Percentiles rank a stretch among this genome's conserved stretches.
Conservation (phyloP, 2,329 filamentous ascomycete species). For the Fusarium nodosum region DNA sequence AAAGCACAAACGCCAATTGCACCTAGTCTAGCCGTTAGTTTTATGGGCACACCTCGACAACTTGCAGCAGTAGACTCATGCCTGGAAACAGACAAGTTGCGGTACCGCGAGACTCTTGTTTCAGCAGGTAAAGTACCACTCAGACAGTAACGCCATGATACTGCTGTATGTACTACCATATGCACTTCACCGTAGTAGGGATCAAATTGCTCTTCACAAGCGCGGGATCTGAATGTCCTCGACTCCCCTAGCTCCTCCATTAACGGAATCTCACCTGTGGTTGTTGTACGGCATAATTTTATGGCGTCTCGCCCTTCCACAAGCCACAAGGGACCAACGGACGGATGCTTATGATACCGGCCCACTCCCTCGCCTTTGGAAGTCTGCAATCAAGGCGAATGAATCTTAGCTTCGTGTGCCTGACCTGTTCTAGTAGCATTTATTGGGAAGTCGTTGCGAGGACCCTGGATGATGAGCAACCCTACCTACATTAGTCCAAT, state of each 20-base stretch:
- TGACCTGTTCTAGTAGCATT: constrained; percentile 5
- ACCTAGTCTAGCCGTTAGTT: constrained; percentile 3
- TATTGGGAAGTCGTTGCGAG: constrained; percentile 39
- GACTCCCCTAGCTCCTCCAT: constrained; percentile 2
- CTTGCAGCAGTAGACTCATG: background rate
- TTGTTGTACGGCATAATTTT: constrained; percentile 4
- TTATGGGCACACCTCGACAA: background rate
- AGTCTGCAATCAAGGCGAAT: constrained; percentile 3
- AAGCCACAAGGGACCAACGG: constrained; percentile 38
- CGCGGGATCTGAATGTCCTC: constrained; percentile 28
- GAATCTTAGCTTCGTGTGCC: constrained; percentile 10
- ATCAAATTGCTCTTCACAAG: constrained; percentile 11
- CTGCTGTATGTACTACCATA: constrained; percentile 1
- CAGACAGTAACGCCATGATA: constrained; percentile 15
- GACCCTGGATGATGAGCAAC: constrained; percentile 4
- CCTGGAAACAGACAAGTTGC: background rate
- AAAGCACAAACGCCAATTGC: constrained; percentile 6
- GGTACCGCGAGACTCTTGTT: constrained; percentile 21
- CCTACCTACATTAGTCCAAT: constrained; percentile 2
- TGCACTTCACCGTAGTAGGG: constrained; percentile 1
- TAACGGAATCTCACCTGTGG: constrained; percentile 22
- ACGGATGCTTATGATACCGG: constrained; percentile 15
- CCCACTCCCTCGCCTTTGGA: background rate
- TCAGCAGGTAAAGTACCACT: constrained; percentile 9
- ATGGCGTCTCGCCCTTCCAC: constrained; percentile 21